A percentile compares a stretch with the other conserved stretches of the same genome.
phyloP scores from a whole-genome alignment of 805 yeast species.

The Metschnikowia matae region DNA sequence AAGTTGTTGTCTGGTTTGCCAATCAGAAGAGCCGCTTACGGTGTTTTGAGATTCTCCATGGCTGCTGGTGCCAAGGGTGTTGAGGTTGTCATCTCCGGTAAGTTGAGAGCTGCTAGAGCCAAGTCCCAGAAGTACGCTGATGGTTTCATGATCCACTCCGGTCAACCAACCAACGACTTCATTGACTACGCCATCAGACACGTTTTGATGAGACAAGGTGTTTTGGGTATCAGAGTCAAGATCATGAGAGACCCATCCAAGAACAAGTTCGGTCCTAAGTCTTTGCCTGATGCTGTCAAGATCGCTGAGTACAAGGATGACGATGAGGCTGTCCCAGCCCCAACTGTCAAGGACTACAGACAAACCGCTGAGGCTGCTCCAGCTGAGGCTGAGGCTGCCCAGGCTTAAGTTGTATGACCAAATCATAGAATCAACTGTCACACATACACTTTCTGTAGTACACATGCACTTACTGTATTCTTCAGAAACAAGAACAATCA shows the following conservation, averaged over 20 bases:
- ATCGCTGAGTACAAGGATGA: slow-evolving; percentile 95
- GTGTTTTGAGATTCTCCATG: slow-evolving; percentile 99
- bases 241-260: slow-evolving; percentile 94
- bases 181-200: slow-evolving; percentile 99
- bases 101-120: slow-evolving; percentile 99
- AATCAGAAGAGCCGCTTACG: slow-evolving; percentile 99
- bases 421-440: not conserved
- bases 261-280: slow-evolving; percentile 78
- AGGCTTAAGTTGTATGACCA: slow-evolving; percentile 12
- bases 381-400: slow-evolving; percentile 9
- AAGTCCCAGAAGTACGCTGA: slow-evolving; percentile 99
- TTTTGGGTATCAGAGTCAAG: slow-evolving; percentile 98
- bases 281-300: slow-evolving; percentile 93
- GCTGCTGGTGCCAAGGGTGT: slow-evolving; percentile 99
- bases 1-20: slow-evolving; percentile 98
- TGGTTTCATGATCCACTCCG: slow-evolving; percentile 99
- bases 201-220: slow-evolving; percentile 99
- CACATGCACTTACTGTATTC: too few relatives aligned
- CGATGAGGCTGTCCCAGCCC: slow-evolving; percentile 66
- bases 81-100: slow-evolving; percentile 99
- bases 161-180: slow-evolving; percentile 99
- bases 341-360: slow-evolving; percentile 76
- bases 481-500: too few relatives aligned
- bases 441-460: not conserved
- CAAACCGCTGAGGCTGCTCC: slow-evolving; percentile 30